Percentiles rank a stretch among this genome's conserved stretches.
phyloP scores from a whole-genome alignment of 257 asterid species.

The Solanum etuberosum region DNA sequence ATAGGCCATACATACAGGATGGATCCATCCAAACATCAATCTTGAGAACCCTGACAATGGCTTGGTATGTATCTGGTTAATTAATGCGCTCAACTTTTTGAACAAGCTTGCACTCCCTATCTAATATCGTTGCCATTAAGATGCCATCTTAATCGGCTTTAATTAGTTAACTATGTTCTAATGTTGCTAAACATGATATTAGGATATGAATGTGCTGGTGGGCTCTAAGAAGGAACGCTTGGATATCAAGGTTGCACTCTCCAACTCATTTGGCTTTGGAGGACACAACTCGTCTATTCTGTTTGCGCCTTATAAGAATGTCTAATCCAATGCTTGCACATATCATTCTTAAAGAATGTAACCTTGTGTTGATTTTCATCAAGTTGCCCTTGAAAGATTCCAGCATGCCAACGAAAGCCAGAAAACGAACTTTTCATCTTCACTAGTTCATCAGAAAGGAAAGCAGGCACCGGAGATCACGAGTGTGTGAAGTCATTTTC shows the following conservation, averaged over 20 bases:
- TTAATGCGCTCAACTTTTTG: not conserved
- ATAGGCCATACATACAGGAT: conserved; percentile 89
- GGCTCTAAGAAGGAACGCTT: conserved; percentile 23
- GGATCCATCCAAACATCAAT: conserved; percentile 95
- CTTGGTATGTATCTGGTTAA: conserved; percentile 53
- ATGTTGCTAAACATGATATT: not conserved
- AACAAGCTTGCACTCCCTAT: not conserved
- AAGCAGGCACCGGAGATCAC: not conserved
- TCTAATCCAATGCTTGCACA: not conserved
- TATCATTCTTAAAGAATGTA: not conserved
- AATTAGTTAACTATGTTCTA: not conserved
- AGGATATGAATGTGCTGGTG: conserved; percentile 23
- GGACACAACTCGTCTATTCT: conserved; percentile 36
- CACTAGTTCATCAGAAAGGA: not conserved
- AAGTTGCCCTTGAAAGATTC: not conserved
- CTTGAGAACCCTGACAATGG: conserved; percentile 85
- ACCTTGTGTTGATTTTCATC: not conserved
- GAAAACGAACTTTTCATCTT: not conserved
- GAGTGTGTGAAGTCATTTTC: not conserved
- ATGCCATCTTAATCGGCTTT: not conserved
- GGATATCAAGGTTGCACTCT: conserved; percentile 30
- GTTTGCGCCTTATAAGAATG: conserved; percentile 19
- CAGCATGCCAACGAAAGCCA: not conserved
- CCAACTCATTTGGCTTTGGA: conserved; percentile 35
- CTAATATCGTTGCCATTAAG: not conserved